Evolutionary conservation across 192 early-diverging fungal genomes (phyloP), one percentile per base, ranked within the genome.

Genomic region (Glomus cerebriforme): DNA sequence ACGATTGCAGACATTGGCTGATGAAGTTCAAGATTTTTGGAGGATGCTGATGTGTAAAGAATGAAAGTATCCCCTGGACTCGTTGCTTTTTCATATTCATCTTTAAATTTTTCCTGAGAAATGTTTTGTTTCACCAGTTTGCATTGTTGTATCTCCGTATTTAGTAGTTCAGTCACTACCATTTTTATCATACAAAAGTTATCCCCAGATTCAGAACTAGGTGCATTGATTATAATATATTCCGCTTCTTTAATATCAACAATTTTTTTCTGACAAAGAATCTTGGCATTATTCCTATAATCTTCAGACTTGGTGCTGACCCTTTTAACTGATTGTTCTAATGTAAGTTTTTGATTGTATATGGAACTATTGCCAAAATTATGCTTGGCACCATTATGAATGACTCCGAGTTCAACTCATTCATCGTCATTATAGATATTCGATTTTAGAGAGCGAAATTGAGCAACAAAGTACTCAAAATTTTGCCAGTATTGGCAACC

Each of bases 221-320:
- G 4, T 59, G 58, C 58, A 59, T 59, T 59, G 58, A 59, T 60
- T 60, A 60, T 26, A 60, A 60, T 60, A 60, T 60, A 15, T 7
- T 15, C 15, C n/a, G 59, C 59, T 24, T 60, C 15, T 60, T 7
- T 9, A 60, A 60, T 2, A 60, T 60, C 26, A 60, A 60, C 7
- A 26, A 1, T 2, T 60, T 24, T 15, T 7, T 60, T 26, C n/a
- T 60, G n/a, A 60, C 59, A 60, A 7, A 27, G 15, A 60, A 60
- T 60, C 15, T 26, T 27, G 8, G 59, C n/a, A 60, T 22, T 7
- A 12, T 47, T 45, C 43, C 43, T 47, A 47, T 47, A 47, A 27
- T 60, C n/a, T 60, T 60, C 59, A 60, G 59, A 60, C 59, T 60
- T 60, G 26, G n/a, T 60, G 59, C 26, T 27, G n/a, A 60, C n/a